phyloP scores from a whole-genome alignment of 495 filamentous ascomycete species.

The Trichoderma erinaceum region DNA sequence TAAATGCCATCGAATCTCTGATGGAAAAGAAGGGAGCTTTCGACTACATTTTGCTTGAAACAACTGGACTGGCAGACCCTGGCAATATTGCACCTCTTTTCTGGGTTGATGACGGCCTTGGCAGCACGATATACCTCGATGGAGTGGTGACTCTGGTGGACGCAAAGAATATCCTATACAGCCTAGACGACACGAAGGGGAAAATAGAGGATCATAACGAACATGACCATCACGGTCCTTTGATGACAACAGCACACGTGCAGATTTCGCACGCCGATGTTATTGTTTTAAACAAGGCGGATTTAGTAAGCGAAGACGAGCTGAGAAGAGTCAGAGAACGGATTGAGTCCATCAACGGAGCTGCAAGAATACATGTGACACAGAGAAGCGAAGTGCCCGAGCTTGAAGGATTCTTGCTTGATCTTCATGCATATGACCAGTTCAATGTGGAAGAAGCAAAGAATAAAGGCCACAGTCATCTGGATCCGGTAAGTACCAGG shows the following conservation, averaged over 20 bases:
- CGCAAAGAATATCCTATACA: conserved; percentile 80
- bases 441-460: conserved; percentile 61
- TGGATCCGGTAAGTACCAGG: conserved; percentile 63
- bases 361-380: conserved; percentile 79
- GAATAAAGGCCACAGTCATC: conserved; percentile 65
- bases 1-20: conserved; percentile 89
- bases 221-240: conserved; percentile 47
- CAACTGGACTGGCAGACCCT: conserved; percentile 90
- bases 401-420: conserved; percentile 78
- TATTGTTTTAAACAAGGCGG: conserved; percentile 89
- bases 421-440: conserved; percentile 88
- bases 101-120: conserved; percentile 93
- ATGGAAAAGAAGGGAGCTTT: conserved; percentile 92
- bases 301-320: conserved; percentile 68
- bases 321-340: conserved; percentile 58
- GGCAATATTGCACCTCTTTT: conserved; percentile 94
- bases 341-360: conserved; percentile 77
- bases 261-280: conserved; percentile 98
- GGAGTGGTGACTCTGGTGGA: conserved; percentile 95
- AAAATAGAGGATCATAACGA: conserved; percentile 55
- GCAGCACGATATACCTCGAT: conserved; percentile 90
- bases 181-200: conserved; percentile 66
- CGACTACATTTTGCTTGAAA: conserved; percentile 97
- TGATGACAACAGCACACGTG: conserved; percentile 84
- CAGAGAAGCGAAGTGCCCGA: conserved; percentile 69